Evolutionary conservation across 75 land plant genomes (phyloP).

Genomic region (Chamaecyparis obtusa): DNA sequence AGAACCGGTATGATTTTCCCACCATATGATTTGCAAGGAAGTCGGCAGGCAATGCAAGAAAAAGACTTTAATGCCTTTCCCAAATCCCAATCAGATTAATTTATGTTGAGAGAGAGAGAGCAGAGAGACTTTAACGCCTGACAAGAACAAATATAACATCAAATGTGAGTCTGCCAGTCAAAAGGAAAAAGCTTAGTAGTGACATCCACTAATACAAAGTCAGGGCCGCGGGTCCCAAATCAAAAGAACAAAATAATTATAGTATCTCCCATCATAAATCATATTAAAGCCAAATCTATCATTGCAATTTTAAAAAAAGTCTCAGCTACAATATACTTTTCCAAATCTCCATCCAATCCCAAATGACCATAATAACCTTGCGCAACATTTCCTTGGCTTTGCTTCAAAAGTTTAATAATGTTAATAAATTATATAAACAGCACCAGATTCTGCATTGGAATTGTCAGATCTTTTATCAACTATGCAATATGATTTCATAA

Average conservation of each 20-base stretch:
- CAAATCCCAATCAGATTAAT: not conserved
- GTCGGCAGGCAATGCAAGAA: too few relatives aligned
- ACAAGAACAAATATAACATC: not conserved
- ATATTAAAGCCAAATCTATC: not conserved
- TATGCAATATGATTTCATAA: not conserved
- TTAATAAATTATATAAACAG: not conserved
- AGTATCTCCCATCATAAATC: not conserved
- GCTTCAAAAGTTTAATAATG: not conserved
- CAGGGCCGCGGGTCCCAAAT: not conserved
- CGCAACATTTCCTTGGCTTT: not conserved
- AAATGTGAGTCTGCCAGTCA: not conserved
- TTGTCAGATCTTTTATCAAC: not conserved
- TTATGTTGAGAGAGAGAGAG: not conserved
- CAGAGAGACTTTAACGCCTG: too few relatives aligned
- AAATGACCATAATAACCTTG: not conserved
- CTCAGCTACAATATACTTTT: not conserved
- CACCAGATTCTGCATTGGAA: not conserved
- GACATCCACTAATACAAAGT: not conserved
- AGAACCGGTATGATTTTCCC: not conserved
- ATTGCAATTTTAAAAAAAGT: not conserved
- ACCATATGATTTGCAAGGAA: not conserved
- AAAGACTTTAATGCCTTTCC: not conserved
- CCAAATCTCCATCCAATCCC: not conserved
- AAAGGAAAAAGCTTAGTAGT: not conserved
- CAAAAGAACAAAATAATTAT: not conserved